Conservation (phyloP, 2,329 filamentous ascomycete species). For the Phaeoacremonium minimum region DNA sequence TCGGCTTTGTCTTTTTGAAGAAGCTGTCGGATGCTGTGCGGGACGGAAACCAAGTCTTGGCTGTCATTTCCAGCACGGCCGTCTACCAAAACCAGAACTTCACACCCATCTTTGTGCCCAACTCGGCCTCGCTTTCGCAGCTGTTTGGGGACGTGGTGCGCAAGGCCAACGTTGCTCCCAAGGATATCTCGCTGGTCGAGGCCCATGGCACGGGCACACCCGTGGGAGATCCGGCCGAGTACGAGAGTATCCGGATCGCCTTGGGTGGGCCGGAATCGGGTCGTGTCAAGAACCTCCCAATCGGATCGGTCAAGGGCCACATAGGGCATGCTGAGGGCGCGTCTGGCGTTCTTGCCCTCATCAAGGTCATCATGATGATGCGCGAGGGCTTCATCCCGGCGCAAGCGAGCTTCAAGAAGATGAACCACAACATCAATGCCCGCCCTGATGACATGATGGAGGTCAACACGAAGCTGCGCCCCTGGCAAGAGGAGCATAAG, state of each 20-base stretch:
- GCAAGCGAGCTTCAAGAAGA: conserved; percentile 25
- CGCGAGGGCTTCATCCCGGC: conserved; percentile 18
- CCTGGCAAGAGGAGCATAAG: conserved; percentile 14
- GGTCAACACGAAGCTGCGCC: conserved; percentile 8
- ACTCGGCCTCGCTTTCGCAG: conserved; percentile 16
- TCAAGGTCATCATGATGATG: conserved; percentile 26
- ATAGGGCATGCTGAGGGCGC: conserved; percentile 4
- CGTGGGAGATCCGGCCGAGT: conserved; percentile 29
- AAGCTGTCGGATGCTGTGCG: conserved; percentile 36
- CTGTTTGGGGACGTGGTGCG: conserved; percentile 25
- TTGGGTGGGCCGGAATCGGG: too few species aligned
- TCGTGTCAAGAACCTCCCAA: too few species aligned
- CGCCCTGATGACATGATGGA: conserved; percentile 17
- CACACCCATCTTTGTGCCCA: conserved; percentile 20
- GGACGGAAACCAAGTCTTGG: conserved; percentile 39
- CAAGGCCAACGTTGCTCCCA: conserved; percentile 14
- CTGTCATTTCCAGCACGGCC: conserved; percentile 29
- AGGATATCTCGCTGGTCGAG: conserved; percentile 24
- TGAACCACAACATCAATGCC: conserved; percentile 1
- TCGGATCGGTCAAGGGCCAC: conserved; percentile 5
- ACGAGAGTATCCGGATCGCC: conserved; percentile 24
- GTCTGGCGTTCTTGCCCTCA: conserved; percentile 10
- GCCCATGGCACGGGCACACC: conserved; percentile 39
- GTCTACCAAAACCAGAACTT: conserved; percentile 36
- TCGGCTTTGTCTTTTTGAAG: conserved; percentile 41